phyloP scores from a whole-genome alignment of 2,329 filamentous ascomycete genomes.

The Malbranchea cinnamomea region DNA sequence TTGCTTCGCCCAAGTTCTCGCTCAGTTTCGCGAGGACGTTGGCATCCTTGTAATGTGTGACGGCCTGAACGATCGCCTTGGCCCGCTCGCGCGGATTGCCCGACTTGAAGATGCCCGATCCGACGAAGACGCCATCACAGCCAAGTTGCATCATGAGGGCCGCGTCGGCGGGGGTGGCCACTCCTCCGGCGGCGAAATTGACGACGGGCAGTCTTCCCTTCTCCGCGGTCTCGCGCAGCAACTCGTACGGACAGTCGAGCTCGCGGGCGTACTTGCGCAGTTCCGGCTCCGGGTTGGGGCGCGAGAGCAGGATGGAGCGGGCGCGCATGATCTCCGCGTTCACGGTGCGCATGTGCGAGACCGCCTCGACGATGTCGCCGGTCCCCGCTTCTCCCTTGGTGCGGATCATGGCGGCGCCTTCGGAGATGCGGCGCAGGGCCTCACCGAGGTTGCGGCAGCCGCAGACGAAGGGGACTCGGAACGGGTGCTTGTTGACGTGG shows the following conservation, averaged over 20 bases:
- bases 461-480: slow-evolving; percentile 83
- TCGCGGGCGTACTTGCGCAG: slow-evolving; percentile 68
- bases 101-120: slow-evolving; percentile 93
- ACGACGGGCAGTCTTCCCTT: slow-evolving; percentile 83
- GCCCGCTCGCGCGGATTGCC: slow-evolving; percentile 82
- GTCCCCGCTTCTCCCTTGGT: slow-evolving; percentile 98
- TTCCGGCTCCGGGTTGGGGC: slow-evolving; percentile 45
- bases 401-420: slow-evolving; percentile 96
- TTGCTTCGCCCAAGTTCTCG: slow-evolving; percentile 84
- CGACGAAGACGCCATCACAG: slow-evolving; percentile 95
- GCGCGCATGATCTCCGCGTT: slow-evolving; percentile 68
- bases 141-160: slow-evolving; percentile 99
- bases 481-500: slow-evolving; percentile 81
- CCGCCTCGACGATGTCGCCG: slow-evolving; percentile 91
- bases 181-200: slow-evolving; percentile 95
- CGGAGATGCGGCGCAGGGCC: slow-evolving; percentile 74
- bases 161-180: slow-evolving; percentile 96
- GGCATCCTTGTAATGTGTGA: slow-evolving; percentile 76
- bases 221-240: slow-evolving; percentile 77
- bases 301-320: slow-evolving; percentile 33
- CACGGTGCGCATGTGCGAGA: slow-evolving; percentile 88
- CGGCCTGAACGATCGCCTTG: slow-evolving; percentile 85
- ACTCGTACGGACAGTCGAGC: slow-evolving; percentile 58
- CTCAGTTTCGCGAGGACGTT: slow-evolving; percentile 77
- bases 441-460: slow-evolving; percentile 91